phyloP scores from a whole-genome alignment of 805 yeast species.

The Kodamaea fukazawae region DNA sequence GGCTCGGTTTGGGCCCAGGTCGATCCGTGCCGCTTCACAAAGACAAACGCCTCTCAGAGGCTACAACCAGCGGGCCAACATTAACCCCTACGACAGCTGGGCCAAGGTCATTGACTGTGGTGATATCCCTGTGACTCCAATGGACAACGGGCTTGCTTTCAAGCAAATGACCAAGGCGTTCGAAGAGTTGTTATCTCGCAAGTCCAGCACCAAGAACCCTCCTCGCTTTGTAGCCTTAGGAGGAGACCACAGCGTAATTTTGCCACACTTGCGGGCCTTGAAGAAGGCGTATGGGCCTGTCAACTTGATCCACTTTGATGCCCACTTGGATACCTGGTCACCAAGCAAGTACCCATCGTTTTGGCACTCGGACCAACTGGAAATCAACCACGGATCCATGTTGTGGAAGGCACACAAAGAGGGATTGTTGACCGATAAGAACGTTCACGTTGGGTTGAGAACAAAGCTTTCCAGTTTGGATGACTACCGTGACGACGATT shows the following conservation, averaged over 20 bases:
- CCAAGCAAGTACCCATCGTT: constrained; percentile 67
- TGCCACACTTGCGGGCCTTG: constrained; percentile 70
- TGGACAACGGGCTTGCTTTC: constrained; percentile 53
- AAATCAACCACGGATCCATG: constrained; percentile 83
- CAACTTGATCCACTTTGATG: constrained; percentile 78
- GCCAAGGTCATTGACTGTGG: constrained; percentile 55
- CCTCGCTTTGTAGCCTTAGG: constrained; percentile 74
- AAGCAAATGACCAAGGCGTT: constrained; percentile 52
- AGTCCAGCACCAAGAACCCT: constrained; percentile 21
- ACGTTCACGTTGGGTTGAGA: constrained; percentile 75
- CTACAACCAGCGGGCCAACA: constrained; percentile 62
- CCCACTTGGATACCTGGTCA: constrained; percentile 80
- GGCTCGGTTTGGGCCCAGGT: constrained; percentile 79
- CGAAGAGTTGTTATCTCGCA: constrained; percentile 52
- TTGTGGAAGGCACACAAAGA: constrained; percentile 77
- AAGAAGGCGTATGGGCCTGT: constrained; percentile 60
- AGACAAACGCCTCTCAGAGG: constrained; percentile 70
- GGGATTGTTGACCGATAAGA: constrained; percentile 55
- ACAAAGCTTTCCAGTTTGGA: constrained; percentile 65
- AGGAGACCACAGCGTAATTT: constrained; percentile 77
- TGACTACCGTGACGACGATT: constrained; percentile 66
- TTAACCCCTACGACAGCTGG: constrained; percentile 51
- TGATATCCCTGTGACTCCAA: constrained; percentile 57
- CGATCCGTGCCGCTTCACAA: constrained; percentile 65
- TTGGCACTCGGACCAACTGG: constrained; percentile 56